Evolutionary conservation across 225 moss, liverwort and hornwort genomes (phyloP).

Genomic region (Polytrichum commune): DNA sequence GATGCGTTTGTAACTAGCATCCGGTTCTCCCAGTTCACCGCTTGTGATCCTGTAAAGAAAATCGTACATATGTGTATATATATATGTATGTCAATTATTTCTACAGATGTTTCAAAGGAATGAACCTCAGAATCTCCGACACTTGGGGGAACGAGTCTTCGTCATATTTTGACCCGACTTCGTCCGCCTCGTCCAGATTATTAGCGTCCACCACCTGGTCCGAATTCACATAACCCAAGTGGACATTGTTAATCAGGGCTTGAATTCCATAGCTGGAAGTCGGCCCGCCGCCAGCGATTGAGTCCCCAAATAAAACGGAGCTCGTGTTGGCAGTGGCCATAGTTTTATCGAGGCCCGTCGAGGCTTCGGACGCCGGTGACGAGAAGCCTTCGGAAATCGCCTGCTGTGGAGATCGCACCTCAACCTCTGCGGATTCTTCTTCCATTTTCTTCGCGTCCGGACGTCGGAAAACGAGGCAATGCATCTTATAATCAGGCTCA

Average conservation of each 20-base stretch:
- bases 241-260: conserved; percentile 43
- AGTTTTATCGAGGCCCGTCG: too few species aligned
- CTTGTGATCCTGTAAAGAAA: too few species aligned
- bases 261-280: conserved; percentile 47
- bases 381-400: too few species aligned
- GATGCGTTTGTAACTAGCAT: too few species aligned
- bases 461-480: conserved; percentile 30
- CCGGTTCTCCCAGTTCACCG: too few species aligned
- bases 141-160: conserved; percentile 12
- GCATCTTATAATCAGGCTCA: conserved; percentile 29
- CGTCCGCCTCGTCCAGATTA: conserved; percentile 13
- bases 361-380: neutral
- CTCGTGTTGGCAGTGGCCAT: too few species aligned
- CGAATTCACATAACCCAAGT: neutral
- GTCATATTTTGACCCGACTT: neutral
- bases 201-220: neutral
- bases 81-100: too few species aligned
- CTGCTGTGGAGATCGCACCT: too few species aligned
- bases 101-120: too few species aligned
- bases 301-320: too few species aligned
- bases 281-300: too few species aligned
- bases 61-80: too few species aligned
- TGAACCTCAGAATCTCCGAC: conserved; percentile 43
- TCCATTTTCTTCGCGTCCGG: conserved; percentile 30
- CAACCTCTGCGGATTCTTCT: neutral